Percentiles rank a stretch among this genome's conserved stretches.
Evolutionary conservation across 2,329 filamentous ascomycete genomes (phyloP).

Genomic region (Ceratocystis eucalypticola): DNA sequence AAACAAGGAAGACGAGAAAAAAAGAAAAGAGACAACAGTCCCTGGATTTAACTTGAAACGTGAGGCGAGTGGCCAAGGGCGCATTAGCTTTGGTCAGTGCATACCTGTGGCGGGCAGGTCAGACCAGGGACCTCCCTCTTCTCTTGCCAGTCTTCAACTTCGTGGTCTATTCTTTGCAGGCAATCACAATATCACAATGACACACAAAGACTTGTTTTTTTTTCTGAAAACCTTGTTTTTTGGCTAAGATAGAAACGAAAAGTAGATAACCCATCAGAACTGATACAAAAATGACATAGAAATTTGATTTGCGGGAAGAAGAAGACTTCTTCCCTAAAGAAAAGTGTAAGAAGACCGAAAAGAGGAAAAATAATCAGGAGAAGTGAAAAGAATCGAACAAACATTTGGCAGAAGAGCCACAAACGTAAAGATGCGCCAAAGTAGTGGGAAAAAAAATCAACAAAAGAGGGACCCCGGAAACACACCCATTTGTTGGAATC

Average conservation of each 20-base stretch:
- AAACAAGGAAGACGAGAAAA: background rate
- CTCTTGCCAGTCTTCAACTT: too few relatives aligned
- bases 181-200: background rate
- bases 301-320: constrained; percentile 1
- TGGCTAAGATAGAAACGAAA: background rate
- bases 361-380: constrained; percentile 12
- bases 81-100: background rate
- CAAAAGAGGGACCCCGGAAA: constrained; percentile 1
- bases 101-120: background rate
- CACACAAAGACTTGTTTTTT: background rate
- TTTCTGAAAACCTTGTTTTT: background rate
- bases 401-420: constrained; percentile 26
- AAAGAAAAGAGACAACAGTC: background rate
- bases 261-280: background rate
- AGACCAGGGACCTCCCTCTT: background rate
- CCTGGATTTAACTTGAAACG: constrained; percentile 18
- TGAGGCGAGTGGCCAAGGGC: background rate
- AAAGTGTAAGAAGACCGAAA: constrained; percentile 7
- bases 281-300: background rate
- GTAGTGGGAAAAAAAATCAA: background rate
- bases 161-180: background rate
- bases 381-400: constrained; percentile 23
- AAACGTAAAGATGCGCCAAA: constrained; percentile 6
- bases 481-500: constrained; percentile 4
- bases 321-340: background rate